These are phyloP conservation scores for Plantago lanceolata DNA, from an alignment of 305 asterid genomes.

Conservation along the genomic window DNA sequence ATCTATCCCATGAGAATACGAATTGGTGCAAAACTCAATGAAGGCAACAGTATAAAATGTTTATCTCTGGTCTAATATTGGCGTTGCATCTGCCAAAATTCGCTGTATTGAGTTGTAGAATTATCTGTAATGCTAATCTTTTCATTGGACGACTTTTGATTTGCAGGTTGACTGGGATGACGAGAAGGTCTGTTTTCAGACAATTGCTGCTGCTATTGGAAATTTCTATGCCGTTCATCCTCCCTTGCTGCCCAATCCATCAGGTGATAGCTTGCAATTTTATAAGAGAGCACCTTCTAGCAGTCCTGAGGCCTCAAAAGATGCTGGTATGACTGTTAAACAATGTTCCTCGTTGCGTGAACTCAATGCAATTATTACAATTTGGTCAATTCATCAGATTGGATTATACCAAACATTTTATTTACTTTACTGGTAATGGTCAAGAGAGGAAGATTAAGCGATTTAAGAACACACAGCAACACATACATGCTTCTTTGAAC, in stretches of 20 bases:
- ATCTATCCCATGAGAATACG: not conserved
- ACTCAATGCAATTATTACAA: constrained; percentile 8
- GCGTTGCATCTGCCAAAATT: not conserved
- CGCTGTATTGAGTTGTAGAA: constrained; percentile 9
- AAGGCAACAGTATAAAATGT: not conserved
- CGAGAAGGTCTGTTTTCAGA: constrained; percentile 79
- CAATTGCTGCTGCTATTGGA: constrained; percentile 92
- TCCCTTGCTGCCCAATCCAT: constrained; percentile 90
- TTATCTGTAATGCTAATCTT: constrained; percentile 11
- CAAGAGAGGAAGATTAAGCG: not conserved
- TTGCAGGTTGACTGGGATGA: constrained; percentile 84
- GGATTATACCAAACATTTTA: not conserved
- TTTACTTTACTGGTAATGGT: constrained; percentile 1
- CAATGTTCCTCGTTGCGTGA: not conserved
- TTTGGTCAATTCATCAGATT: not conserved
- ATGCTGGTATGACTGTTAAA: constrained; percentile 37
- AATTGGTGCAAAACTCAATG: not conserved
- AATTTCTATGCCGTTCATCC: constrained; percentile 88
- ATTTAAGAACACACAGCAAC: too few relatives aligned
- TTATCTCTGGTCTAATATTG: not conserved
- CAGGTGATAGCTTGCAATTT: constrained; percentile 64
- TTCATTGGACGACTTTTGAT: constrained; percentile 12
- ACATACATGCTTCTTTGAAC: too few relatives aligned
- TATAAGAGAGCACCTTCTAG: constrained; percentile 49
- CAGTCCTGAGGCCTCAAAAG: constrained; percentile 33